These are phyloP conservation scores for Annulohypoxylon bovei DNA, from an alignment of 495 filamentous ascomycete species.

Conservation along the genomic window DNA sequence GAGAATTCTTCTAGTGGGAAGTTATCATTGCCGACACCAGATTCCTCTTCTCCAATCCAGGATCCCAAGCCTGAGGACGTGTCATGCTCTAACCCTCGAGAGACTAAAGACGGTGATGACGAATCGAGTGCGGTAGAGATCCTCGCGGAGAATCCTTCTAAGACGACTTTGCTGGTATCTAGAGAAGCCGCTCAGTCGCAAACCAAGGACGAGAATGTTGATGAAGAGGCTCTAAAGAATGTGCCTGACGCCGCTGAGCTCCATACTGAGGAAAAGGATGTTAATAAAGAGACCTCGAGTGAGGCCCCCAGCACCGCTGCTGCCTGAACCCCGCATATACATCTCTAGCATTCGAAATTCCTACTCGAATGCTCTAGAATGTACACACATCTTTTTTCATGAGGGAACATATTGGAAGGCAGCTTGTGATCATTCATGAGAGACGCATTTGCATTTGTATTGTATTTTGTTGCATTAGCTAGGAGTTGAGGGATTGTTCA, in stretches of 20 bases:
- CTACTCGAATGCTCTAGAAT: background rate
- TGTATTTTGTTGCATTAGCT: slow-evolving; percentile 34
- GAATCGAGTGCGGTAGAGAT: background rate
- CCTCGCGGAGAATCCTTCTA: too few species aligned
- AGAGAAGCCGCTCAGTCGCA: slow-evolving; percentile 4
- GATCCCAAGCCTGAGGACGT: slow-evolving; percentile 3
- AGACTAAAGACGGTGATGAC: background rate
- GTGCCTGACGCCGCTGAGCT: slow-evolving; percentile 17
- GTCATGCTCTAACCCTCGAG: background rate
- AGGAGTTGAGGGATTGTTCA: slow-evolving; percentile 26
- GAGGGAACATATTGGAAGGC: background rate
- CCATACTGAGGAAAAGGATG: slow-evolving; percentile 1
- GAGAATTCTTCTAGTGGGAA: background rate
- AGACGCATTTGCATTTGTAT: slow-evolving; percentile 8
- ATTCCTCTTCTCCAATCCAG: slow-evolving; percentile 14
- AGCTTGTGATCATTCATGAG: slow-evolving; percentile 1
- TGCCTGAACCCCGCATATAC: background rate
- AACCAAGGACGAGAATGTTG: background rate
- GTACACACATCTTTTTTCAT: background rate
- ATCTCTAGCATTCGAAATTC: background rate
- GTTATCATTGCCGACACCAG: background rate
- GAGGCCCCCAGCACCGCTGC: slow-evolving; percentile 20
- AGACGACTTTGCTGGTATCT: background rate
- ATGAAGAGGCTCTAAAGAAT: slow-evolving; percentile 32
- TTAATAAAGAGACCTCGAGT: slow-evolving; percentile 24